Base-by-base conservation (phyloP, 2,329 filamentous ascomycete species). In the Calonectria henricotiae region DNA sequence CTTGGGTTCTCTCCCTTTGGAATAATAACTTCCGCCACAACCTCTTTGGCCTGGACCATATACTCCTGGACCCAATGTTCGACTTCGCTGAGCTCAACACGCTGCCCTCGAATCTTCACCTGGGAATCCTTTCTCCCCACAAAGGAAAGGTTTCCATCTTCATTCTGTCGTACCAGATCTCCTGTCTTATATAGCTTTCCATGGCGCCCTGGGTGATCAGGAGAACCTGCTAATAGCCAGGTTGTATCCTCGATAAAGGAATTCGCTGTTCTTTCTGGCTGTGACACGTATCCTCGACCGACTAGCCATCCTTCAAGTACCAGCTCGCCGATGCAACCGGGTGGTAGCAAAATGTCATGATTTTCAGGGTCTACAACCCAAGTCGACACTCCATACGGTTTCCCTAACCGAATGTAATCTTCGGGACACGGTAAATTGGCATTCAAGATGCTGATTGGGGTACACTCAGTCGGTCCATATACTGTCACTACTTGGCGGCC, bases 51-150 rank as follows among this genome's bases (percentile, higher is more conserved):
- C 12, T 60, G 68, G 0, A 85, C 82, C 17, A 89, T 75, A 27
- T 83, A 82, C 17, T 76, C 75, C 6, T 80, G 77, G 72, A 86
- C 83, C 66, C 86, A 81, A 65, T 84, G 81, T 69, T 87, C 85
- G 11, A 87, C 84, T 20, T 82, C 81, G 0, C 73, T 75, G 4
- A 89, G 82, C 79, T 88, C 91, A 46, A 90, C 83, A 39, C 89
- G 80, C 68, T 86, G 90, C 12, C 91, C 91, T 11, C 86, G 84
- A 7, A 91, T 79, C 76, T 91, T 91, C 55, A 91, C 84, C 75
- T 91, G 89, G 0, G 84, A 84, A 72, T 91, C 89, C 70, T 89
- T 89, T 17, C 89, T 83, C 17, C 87, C 87, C n/a, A 88, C 69
- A 46, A 84, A 88, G 0, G 80, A 75, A 6, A 89, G 73, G 5